These are phyloP conservation scores for Nakazawaea holstii DNA, from an alignment of 805 yeast species.

Conservation along the genomic window DNA sequence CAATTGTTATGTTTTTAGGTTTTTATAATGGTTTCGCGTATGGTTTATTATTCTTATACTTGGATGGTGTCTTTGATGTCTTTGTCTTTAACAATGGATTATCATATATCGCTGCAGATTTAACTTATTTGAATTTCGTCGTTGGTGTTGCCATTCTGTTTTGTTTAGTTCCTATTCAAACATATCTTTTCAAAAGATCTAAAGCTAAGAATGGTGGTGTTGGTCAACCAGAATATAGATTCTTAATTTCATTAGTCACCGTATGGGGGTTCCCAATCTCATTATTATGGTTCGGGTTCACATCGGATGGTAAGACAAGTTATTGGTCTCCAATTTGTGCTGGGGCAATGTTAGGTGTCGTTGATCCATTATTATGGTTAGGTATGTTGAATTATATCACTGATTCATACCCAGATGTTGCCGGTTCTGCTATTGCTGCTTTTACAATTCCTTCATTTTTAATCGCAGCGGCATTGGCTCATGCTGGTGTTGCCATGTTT, in stretches of 20 bases:
- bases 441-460: conserved; percentile 31
- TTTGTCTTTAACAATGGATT: conserved; percentile 28
- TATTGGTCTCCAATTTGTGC: conserved; percentile 31
- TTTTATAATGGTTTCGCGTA: conserved; percentile 30
- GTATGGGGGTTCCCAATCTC: conserved; percentile 33
- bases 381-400: conserved; percentile 29
- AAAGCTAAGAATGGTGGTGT: conserved; percentile 26
- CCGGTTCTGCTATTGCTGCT: conserved; percentile 30
- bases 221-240: conserved; percentile 30
- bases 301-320: conserved; percentile 23
- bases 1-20: conserved; percentile 27
- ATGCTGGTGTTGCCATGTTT: conserved; percentile 34
- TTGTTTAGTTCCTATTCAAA: conserved; percentile 25
- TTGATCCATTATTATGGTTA: conserved; percentile 29
- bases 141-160: conserved; percentile 27
- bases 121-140: conserved; percentile 28
- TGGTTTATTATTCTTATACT: conserved; percentile 28
- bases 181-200: conserved; percentile 23
- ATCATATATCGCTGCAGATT: conserved; percentile 25
- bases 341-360: conserved; percentile 25
- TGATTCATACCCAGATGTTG: conserved; percentile 27
- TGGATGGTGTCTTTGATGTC: conserved; percentile 30
- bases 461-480: conserved; percentile 29
- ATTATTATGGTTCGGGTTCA: conserved; percentile 29
- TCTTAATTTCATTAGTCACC: conserved; percentile 24